Evolutionary conservation across 2,329 filamentous ascomycete species (phyloP).

Genomic region (Xylariaceae sp.): DNA sequence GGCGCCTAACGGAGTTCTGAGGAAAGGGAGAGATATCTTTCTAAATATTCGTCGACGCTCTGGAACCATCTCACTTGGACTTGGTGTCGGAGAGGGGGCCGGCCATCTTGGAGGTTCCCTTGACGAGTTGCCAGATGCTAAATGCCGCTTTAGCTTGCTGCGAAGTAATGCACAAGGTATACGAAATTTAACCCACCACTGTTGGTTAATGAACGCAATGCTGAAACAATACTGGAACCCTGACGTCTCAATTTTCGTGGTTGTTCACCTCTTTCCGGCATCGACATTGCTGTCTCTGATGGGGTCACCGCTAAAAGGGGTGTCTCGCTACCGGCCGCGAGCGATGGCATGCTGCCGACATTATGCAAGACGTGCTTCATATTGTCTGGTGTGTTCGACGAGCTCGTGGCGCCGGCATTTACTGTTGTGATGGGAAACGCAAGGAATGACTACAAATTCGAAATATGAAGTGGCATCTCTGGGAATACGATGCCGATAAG

Average conservation of each 20-base stretch:
- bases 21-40: constrained; percentile 36
- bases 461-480: too few species aligned
- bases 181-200: constrained; percentile 23
- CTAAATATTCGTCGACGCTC: constrained; percentile 21
- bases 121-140: constrained; percentile 21
- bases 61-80: constrained; percentile 11
- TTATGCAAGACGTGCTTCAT: constrained; percentile 23
- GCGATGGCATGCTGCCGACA: constrained; percentile 13
- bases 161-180: not conserved
- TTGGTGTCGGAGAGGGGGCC: constrained; percentile 15
- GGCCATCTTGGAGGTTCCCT: constrained; percentile 19
- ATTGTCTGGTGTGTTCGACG: constrained; percentile 4
- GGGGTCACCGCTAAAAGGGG: constrained; percentile 12
- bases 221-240: constrained; percentile 38
- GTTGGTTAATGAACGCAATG: constrained; percentile 37
- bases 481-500: too few species aligned
- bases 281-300: constrained; percentile 21
- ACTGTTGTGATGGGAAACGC: too few species aligned
- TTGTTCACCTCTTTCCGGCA: constrained; percentile 18
- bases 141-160: not conserved
- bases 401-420: not conserved
- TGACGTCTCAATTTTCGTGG: constrained; percentile 35
- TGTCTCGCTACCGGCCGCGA: constrained; percentile 13
- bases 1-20: constrained; percentile 34
- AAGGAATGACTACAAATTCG: too few species aligned